Evolutionary conservation across 2,329 filamentous ascomycete genomes (phyloP).

Genomic region (Fusarium sp.): DNA sequence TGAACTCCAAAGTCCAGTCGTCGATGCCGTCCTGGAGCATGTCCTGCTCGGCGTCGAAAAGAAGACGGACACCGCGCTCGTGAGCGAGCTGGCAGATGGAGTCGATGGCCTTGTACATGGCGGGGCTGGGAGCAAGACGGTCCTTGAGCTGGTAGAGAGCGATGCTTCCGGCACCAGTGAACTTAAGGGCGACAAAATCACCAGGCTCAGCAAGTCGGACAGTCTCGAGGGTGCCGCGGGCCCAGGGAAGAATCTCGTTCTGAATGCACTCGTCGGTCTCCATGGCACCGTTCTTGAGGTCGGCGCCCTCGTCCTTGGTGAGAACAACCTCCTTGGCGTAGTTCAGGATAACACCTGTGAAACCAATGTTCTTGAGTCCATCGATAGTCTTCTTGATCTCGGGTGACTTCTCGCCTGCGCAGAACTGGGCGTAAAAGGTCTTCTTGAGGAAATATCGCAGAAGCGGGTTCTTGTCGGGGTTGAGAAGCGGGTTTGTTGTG

Average conservation of each 20-base stretch:
- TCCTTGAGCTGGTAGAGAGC: slow-evolving; percentile 76
- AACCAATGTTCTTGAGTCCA: slow-evolving; percentile 79
- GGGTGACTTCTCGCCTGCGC: slow-evolving; percentile 78
- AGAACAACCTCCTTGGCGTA: slow-evolving; percentile 87
- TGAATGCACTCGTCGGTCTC: slow-evolving; percentile 63
- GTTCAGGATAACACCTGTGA: slow-evolving; percentile 84
- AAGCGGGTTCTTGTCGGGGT: slow-evolving; percentile 80
- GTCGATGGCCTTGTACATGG: slow-evolving; percentile 78
- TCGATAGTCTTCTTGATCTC: slow-evolving; percentile 77
- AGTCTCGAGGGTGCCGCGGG: slow-evolving; percentile 79
- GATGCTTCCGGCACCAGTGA: slow-evolving; percentile 84
- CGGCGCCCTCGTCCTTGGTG: slow-evolving; percentile 64
- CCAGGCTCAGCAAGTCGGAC: slow-evolving; percentile 73
- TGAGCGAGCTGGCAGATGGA: slow-evolving; percentile 80
- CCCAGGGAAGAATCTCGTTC: slow-evolving; percentile 78
- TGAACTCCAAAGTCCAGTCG: slow-evolving; percentile 82
- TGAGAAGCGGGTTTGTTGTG: slow-evolving; percentile 74
- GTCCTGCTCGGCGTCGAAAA: slow-evolving; percentile 90
- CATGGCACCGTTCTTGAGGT: slow-evolving; percentile 61
- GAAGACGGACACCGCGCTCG: slow-evolving; percentile 76
- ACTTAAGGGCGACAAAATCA: slow-evolving; percentile 78
- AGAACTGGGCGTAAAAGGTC: slow-evolving; percentile 93
- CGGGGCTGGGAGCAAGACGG: slow-evolving; percentile 71
- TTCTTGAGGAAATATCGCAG: slow-evolving; percentile 79
- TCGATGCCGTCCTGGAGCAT: slow-evolving; percentile 84